phyloP scores from a whole-genome alignment of 225 moss, liverwort and hornwort species.

The Polytrichum formosum region DNA sequence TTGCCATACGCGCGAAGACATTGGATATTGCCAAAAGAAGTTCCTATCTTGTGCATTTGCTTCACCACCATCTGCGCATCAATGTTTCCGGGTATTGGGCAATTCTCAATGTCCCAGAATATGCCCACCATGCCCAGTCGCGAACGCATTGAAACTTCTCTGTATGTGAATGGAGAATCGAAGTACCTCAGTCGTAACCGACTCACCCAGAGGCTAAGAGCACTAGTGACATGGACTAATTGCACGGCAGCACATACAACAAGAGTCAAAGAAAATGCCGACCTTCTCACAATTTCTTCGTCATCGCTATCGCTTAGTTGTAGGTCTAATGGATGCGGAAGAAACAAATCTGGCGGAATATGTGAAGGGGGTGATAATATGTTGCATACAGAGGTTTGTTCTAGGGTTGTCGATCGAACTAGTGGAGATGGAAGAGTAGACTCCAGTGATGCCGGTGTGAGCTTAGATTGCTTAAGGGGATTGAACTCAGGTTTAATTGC shows the following conservation, averaged over 20 bases:
- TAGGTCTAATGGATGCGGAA: conserved; percentile 28
- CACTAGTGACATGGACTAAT: conserved; percentile 62
- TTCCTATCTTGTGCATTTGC: conserved; percentile 59
- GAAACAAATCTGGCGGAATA: conserved; percentile 36
- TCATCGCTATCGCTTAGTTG: conserved; percentile 33
- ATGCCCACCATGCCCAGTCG: conserved; percentile 59
- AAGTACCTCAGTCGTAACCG: conserved; percentile 67
- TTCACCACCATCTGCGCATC: conserved; percentile 63
- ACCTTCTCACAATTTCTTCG: conserved; percentile 39
- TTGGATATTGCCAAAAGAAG: conserved; percentile 58
- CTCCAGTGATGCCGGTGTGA: conserved; percentile 27
- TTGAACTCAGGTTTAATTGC: conserved; percentile 36
- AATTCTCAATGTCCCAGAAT: conserved; percentile 85
- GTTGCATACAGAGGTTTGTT: conserved; percentile 32
- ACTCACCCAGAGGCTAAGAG: conserved; percentile 60
- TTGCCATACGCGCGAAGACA: conserved; percentile 85
- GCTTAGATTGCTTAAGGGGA: conserved; percentile 33
- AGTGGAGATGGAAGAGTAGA: conserved; percentile 23
- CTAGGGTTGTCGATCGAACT: conserved; percentile 33
- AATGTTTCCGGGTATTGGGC: conserved; percentile 62
- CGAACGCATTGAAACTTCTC: conserved; percentile 16
- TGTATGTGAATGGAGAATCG: conserved; percentile 60
- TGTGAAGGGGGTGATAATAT: conserved; percentile 27
- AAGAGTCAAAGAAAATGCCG: conserved; percentile 56
- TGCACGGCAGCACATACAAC: conserved; percentile 58